phyloP scores from a whole-genome alignment of 2,329 filamentous ascomycete species.

The Grosmannia penicillata region DNA sequence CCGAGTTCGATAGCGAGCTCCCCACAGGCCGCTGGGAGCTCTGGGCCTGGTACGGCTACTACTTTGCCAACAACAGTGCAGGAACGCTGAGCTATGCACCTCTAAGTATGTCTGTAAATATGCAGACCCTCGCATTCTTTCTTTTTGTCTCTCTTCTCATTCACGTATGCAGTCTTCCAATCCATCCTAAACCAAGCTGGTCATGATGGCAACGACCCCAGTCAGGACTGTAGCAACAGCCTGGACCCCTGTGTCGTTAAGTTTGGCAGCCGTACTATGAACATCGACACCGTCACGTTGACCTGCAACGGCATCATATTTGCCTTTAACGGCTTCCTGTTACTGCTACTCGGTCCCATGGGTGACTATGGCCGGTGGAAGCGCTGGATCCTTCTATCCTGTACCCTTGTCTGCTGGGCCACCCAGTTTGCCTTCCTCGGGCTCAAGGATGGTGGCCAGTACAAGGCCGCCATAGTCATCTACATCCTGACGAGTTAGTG shows the following conservation, averaged over 20 bases:
- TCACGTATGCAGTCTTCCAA: constrained; percentile 1
- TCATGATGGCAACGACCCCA: constrained; percentile 1
- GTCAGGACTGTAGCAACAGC: constrained; percentile 2
- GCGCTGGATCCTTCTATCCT: constrained; percentile 1
- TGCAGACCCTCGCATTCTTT: not conserved
- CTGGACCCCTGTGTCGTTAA: constrained; percentile 1
- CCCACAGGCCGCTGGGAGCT: constrained; percentile 2
- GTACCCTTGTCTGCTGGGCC: not conserved
- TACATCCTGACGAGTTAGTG: constrained; percentile 1
- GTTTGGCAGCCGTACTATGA: constrained; percentile 1
- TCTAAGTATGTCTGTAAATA: not conserved
- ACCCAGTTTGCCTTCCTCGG: constrained; percentile 2
- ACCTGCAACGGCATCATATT: constrained; percentile 2
- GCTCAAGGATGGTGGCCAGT: not conserved
- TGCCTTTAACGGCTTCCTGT: not conserved
- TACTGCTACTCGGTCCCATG: not conserved
- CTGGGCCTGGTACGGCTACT: constrained; percentile 1
- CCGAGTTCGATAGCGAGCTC: not conserved
- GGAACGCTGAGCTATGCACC: constrained; percentile 2
- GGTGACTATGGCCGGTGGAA: constrained; percentile 1
- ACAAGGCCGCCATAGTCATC: not conserved
- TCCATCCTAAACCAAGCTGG: constrained; percentile 2
- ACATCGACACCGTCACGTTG: constrained; percentile 1
- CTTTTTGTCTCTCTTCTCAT: not conserved
- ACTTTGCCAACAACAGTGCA: constrained; percentile 3